A percentile compares a stretch with the other conserved stretches of the same genome.
Conservation (phyloP, 495 filamentous ascomycete genomes). For the Aspergillus coremiiformis region DNA sequence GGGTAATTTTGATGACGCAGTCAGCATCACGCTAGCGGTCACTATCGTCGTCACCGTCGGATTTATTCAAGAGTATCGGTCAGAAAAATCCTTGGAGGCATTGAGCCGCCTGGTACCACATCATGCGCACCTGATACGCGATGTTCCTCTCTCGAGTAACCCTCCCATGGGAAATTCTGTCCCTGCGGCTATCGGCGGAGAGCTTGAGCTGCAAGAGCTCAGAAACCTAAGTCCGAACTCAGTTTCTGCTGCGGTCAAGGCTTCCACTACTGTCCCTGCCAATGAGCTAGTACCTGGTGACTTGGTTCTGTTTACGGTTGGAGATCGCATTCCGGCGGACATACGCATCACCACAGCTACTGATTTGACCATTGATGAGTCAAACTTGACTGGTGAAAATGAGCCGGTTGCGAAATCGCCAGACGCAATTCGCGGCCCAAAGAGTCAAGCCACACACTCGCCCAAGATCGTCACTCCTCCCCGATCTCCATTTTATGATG, state of each 20-base stretch:
- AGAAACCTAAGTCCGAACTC: conserved; percentile 33
- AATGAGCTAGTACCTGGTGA: conserved; percentile 85
- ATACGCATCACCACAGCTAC: conserved; percentile 85
- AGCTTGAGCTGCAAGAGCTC: conserved; percentile 32
- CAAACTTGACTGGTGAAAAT: conserved; percentile 95
- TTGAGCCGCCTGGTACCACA: conserved; percentile 90
- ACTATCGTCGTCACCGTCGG: conserved; percentile 95
- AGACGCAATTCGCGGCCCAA: conserved; percentile 44
- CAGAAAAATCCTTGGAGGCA: conserved; percentile 94
- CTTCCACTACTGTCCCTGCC: conserved; percentile 77
- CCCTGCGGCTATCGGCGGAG: conserved; percentile 35
- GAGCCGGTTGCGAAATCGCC: conserved; percentile 76
- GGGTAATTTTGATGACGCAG: conserved; percentile 91
- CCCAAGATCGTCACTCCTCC: conserved; percentile 34
- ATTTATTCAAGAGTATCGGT: conserved; percentile 95
- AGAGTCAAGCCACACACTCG: conserved; percentile 12
- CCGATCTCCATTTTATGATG: conserved; percentile 52
- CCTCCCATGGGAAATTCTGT: conserved; percentile 19
- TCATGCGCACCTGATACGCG: conserved; percentile 82
- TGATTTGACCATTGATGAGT: conserved; percentile 89
- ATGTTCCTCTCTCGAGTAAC: conserved; percentile 23
- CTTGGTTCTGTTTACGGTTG: conserved; percentile 85
- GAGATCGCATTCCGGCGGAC: conserved; percentile 93
- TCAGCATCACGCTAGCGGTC: conserved; percentile 91
- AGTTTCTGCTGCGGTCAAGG: conserved; percentile 53